Conservation (phyloP, 2,329 filamentous ascomycete species). For the Leptographium procerum region DNA sequence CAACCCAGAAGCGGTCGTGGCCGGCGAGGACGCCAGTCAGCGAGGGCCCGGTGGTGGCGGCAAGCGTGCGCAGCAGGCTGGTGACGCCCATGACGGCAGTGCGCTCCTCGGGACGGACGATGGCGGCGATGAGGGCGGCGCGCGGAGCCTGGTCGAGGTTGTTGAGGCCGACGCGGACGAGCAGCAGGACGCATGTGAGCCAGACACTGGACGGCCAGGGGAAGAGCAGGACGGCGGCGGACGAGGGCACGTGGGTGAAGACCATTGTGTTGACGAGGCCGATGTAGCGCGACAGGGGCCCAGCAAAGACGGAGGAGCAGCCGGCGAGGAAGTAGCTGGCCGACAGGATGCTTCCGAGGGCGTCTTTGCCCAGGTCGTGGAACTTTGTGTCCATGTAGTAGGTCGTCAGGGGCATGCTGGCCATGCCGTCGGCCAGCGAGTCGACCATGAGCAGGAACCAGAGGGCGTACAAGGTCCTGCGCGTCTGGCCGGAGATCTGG, state of each 20-base stretch:
- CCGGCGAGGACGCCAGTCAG: constrained; percentile 45
- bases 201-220: constrained; percentile 40
- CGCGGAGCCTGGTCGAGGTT: constrained; percentile 60
- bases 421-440: constrained; percentile 55
- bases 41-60: constrained; percentile 41
- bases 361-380: constrained; percentile 36
- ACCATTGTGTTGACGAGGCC: constrained; percentile 56
- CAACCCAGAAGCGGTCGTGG: constrained; percentile 46
- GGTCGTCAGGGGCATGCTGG: constrained; percentile 43
- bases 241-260: constrained; percentile 51
- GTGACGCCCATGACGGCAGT: constrained; percentile 64
- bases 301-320: constrained; percentile 43
- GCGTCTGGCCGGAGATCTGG: constrained; percentile 46
- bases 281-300: constrained; percentile 43
- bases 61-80: constrained; percentile 46
- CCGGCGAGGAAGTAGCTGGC: constrained; percentile 41
- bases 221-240: constrained; percentile 48
- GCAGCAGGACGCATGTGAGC: constrained; percentile 41
- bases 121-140: constrained; percentile 54
- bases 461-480: constrained; percentile 48
- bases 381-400: constrained; percentile 50
- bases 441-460: constrained; percentile 56
- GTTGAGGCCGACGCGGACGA: constrained; percentile 50
- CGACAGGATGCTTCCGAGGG: constrained; percentile 48
- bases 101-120: constrained; percentile 52